Base-by-base conservation (phyloP, 352 stramenopile species). In the Thalassiosira hispida region DNA sequence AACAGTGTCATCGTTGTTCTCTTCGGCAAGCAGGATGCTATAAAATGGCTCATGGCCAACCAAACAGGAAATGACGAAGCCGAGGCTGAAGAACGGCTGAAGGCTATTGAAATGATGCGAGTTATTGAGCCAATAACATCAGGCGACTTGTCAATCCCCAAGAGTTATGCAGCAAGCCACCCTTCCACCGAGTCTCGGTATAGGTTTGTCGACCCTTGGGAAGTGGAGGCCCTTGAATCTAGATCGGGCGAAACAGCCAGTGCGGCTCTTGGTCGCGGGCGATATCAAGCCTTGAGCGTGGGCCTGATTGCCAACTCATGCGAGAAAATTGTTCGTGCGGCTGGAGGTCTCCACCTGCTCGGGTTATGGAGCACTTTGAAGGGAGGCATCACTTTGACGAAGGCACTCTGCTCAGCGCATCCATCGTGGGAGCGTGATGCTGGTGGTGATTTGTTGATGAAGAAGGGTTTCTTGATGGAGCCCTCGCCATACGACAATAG, bases 131-230 rank as follows among this genome's bases (percentile, higher is more conserved):
- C 73, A 25, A 81, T 94, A 46, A 79, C 72, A 61, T 85, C 60
- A 23, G 63, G 12, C 74, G 80, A 84, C 44, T 57, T 84, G 29
- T 84, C 63, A 23, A 76, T 83, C 56, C 80, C 80, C 47, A 87
- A 84, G 57, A 84, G 75, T 61, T 84, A 84, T 53, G 73, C 80
- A 57, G 74, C 70, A 33, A 82, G 51, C 47, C 78, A 85, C 51
- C 78, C 78, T 44, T 75, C 78, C 16, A 78, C 68, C 46, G 81
- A 83, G 71, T 81, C 87, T 64, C 71, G 85, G 1, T 94, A 94
- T 77, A 64, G 90, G 1, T 85, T 94, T 77, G 83, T 94, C 22
- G 90, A 94, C 79, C 90, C 90, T 49, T 94, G 88, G 88, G 88
- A 93, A 76, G 90, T 94, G 3, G 88, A 94, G 73, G 85, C 83